Percentiles rank a stretch among this genome's conserved stretches.
These are phyloP conservation scores for Spatholobus suberectus DNA, from an alignment of 306 rosid species.

Conservation along the genomic window DNA sequence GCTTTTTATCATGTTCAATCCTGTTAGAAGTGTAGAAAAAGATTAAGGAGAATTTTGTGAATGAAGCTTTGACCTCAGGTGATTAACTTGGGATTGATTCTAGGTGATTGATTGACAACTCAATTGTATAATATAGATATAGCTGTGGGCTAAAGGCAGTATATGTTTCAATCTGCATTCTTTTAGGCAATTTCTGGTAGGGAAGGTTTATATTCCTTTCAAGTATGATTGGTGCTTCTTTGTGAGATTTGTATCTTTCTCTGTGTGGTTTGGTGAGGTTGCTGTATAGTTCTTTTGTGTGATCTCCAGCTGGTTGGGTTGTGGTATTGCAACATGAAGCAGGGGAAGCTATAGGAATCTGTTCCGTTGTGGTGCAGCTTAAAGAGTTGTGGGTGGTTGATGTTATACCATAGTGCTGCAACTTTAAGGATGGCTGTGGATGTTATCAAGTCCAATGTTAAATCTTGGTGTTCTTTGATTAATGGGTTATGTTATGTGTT, in stretches of 20 bases:
- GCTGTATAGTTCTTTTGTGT: background rate
- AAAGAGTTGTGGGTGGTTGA: no score
- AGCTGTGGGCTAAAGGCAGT: background rate
- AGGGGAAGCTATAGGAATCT: background rate
- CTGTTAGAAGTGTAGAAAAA: background rate
- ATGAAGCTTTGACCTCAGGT: background rate
- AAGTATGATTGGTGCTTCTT: background rate
- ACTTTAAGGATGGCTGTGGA: no score
- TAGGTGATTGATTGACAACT: constrained; percentile 5
- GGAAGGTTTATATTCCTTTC: background rate
- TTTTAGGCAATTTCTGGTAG: background rate
- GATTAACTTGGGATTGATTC: background rate
- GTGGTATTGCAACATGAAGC: background rate
- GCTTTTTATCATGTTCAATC: constrained; percentile 3
- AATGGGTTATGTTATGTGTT: no score
- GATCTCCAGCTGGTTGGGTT: background rate
- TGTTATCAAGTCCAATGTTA: no score
- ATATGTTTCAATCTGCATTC: background rate
- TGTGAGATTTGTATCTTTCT: background rate
- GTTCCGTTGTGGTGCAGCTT: background rate
- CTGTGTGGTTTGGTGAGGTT: background rate
- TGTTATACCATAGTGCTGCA: no score
- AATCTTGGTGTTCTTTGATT: no score
- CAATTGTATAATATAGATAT: background rate
- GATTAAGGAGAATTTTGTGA: background rate